A percentile compares a stretch with the other conserved stretches of the same genome.
These are phyloP conservation scores for Grigorovia humatica DNA, from an alignment of 805 yeast genomes.

Conservation along the genomic window DNA sequence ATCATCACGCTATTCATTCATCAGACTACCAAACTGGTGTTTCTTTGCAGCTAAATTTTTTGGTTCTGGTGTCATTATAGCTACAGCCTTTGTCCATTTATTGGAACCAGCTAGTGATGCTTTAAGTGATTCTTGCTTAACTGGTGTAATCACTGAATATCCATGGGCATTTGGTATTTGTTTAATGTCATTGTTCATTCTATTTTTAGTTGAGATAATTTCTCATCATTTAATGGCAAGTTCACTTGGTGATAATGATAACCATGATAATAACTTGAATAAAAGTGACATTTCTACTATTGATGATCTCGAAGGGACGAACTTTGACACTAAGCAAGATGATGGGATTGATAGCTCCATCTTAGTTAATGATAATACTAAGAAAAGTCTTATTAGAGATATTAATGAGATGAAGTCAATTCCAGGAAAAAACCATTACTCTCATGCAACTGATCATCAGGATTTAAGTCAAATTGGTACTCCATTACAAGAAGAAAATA, in stretches of 20 bases:
- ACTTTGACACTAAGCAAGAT: neutral
- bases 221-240: conserved; percentile 36
- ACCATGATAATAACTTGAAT: neutral
- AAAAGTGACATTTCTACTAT: conserved; percentile 1
- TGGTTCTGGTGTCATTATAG: conserved; percentile 77
- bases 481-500: conserved; percentile 10
- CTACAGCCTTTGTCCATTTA: conserved; percentile 72
- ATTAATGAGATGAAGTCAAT: conserved; percentile 1
- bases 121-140: conserved; percentile 45
- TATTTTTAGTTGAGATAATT: conserved; percentile 42
- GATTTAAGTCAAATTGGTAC: conserved; percentile 9
- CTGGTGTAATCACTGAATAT: conserved; percentile 44
- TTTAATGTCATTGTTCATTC: conserved; percentile 35
- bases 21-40: conserved; percentile 49
- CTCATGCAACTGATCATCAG: conserved; percentile 9
- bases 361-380: neutral
- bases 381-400: neutral
- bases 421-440: conserved; percentile 9
- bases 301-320: neutral
- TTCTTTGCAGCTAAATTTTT: conserved; percentile 64
- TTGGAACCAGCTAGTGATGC: conserved; percentile 59
- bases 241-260: conserved; percentile 16
- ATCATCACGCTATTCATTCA: conserved; percentile 46
- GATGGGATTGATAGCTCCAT: neutral
- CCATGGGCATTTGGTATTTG: conserved; percentile 51